These are phyloP conservation scores for Candida verbasci DNA, from an alignment of 805 yeast species.

Conservation along the genomic window DNA sequence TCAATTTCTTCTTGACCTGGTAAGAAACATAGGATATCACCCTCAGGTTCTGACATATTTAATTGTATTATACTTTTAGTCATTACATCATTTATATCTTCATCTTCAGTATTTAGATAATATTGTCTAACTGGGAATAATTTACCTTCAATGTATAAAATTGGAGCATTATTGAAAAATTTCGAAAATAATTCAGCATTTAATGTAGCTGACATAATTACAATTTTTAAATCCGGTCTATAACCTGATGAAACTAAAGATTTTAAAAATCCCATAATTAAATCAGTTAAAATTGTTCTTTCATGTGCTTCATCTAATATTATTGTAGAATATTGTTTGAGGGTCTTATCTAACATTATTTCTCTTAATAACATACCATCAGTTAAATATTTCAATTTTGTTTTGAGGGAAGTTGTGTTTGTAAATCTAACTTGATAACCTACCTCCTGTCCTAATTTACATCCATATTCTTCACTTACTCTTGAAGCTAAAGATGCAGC, in stretches of 20 bases:
- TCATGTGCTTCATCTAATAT: conserved; percentile 97
- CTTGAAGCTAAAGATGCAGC: conserved; percentile 91
- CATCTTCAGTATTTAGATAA: conserved; percentile 58
- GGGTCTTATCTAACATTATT: conserved; percentile 65
- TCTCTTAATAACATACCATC: conserved; percentile 98
- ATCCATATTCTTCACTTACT: conserved; percentile 85
- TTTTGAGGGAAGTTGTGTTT: conserved; percentile 46
- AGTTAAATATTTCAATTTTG: conserved; percentile 80
- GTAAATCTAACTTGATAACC: conserved; percentile 95
- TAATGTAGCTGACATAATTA: conserved; percentile 95
- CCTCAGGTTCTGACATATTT: conserved; percentile 73
- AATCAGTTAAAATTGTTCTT: conserved; percentile 86
- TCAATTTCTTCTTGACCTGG: conserved; percentile 99
- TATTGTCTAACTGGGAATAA: conserved; percentile 76
- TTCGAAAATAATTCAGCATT: conserved; percentile 83
- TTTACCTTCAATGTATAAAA: conserved; percentile 83
- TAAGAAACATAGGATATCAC: conserved; percentile 88
- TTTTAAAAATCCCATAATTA: conserved; percentile 84
- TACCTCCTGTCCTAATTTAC: conserved; percentile 70
- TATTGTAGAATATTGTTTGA: conserved; percentile 67
- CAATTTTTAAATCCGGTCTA: conserved; percentile 56
- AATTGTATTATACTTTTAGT: conserved; percentile 73
- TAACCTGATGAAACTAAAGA: conserved; percentile 48
- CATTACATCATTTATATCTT: conserved; percentile 79
- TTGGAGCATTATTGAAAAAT: conserved; percentile 78